Evolutionary conservation across 2,329 filamentous ascomycete genomes (phyloP), one percentile per base, ranked within the genome.

Genomic region (Domatiomyces catenatus): DNA sequence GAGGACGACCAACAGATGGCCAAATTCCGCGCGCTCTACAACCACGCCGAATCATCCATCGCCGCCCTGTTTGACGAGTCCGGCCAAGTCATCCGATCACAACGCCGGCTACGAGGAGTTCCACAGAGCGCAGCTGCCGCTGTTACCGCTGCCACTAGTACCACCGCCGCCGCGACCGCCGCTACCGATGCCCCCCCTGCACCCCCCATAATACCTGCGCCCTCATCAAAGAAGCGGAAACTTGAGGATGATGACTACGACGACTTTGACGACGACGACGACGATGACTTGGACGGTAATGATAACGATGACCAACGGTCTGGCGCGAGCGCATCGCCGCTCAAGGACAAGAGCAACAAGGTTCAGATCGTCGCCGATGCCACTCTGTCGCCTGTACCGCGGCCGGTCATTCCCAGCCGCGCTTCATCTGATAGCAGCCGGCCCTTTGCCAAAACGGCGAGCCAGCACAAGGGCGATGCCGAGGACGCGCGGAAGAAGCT

Each of bases 401-500:
- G 64, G 68, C 67, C 50, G 76, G 74, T 62, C 68, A 66, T 57
- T 66, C 69, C 47, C 63, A 66, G 56, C 70, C 72, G 59, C 69
- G 72, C 60, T 71, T 75, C 53, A n/a, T 55, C 56, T 43, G 58
- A 60, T 39, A 47, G 55, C 19, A 26, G 36, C 55, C 74, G 77
- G 56, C 76, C 71, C 58, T 61, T 75, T 60, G 72, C 83, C 48
- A 76, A 57, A 79, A 72, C 55, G 79, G 76, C 50, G 70, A 75
- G 43, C 79, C 78, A 72, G 46, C 77, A 60, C 70, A 77, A 67
- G 71, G 79, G 86, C 65, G 77, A 81, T 20, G 81, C 83, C 6
- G 88, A 94, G 64, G 86, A 94, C 72, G 85, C 87, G 66, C 86
- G 92, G 62, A 94, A 94, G 69, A 86, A 89, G 66, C 70, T 96